These are phyloP conservation scores for Aspergillus awamori DNA, from an alignment of 2,329 filamentous ascomycete genomes.

Conservation along the genomic window DNA sequence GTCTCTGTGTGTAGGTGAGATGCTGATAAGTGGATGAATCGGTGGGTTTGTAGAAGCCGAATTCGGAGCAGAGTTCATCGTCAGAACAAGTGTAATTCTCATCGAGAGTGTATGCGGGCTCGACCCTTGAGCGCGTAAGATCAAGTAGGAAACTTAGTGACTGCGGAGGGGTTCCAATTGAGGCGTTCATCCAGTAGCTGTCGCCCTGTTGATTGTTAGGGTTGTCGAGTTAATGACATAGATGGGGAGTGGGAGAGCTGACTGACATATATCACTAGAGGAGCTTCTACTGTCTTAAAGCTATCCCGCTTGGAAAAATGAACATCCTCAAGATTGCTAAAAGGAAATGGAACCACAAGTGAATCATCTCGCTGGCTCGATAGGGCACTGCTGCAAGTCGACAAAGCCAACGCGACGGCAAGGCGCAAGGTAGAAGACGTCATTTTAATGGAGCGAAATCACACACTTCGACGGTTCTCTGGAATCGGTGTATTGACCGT, in stretches of 20 bases:
- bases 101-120: neutral
- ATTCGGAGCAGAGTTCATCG: neutral
- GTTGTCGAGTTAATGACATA: too few relatives aligned
- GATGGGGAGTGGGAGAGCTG: neutral
- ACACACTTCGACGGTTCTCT: too few relatives aligned
- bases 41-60: constrained; percentile 3
- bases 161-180: constrained; percentile 10
- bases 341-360: too few relatives aligned
- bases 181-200: constrained; percentile 8
- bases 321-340: too few relatives aligned
- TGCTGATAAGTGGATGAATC: constrained; percentile 6
- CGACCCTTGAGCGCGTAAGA: neutral
- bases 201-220: neutral
- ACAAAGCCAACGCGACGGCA: too few relatives aligned
- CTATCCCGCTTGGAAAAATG: neutral
- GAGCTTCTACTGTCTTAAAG: neutral
- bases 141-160: constrained; percentile 5
- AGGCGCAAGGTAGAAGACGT: fast-evolving
- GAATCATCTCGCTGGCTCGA: too few relatives aligned
- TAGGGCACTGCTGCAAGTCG: too few relatives aligned
- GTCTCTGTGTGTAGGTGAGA: neutral
- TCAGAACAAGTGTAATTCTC: neutral
- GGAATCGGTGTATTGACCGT: too few relatives aligned
- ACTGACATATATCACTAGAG: neutral
- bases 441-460: too few relatives aligned